Conservation (phyloP, 208 protist species). For the Leishmania arabica region DNA sequence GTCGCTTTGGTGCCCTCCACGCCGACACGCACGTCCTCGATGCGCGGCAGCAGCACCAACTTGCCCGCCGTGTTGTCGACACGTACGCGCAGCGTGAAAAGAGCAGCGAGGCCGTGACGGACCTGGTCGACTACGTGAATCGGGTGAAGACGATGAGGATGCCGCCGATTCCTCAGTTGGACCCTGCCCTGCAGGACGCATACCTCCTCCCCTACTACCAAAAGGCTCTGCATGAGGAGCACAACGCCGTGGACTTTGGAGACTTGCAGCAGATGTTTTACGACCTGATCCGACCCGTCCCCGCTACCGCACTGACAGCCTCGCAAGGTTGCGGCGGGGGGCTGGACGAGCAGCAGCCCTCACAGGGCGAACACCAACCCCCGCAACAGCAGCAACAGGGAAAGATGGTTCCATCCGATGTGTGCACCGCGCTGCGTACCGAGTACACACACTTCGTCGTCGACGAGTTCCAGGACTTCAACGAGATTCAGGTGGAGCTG, state of each 20-base stretch:
- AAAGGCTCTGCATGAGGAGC: constrained; percentile 59
- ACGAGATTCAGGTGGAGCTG: constrained; percentile 87
- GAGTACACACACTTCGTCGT: constrained; percentile 87
- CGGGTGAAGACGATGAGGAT: constrained; percentile 64
- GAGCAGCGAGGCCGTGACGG: constrained; percentile 54
- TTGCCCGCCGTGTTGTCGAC: constrained; percentile 63
- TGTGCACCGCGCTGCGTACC: constrained; percentile 39
- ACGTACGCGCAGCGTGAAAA: constrained; percentile 50
- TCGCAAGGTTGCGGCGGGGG: background rate
- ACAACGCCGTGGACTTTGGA: constrained; percentile 82
- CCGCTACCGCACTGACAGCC: background rate
- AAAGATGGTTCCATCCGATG: constrained; percentile 26
- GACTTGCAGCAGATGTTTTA: constrained; percentile 85
- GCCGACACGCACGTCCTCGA: constrained; percentile 63
- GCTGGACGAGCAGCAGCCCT: background rate
- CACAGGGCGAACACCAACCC: background rate
- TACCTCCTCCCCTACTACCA: constrained; percentile 82
- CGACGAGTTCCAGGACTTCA: constrained; percentile 92
- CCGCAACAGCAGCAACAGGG: background rate
- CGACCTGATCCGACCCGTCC: constrained; percentile 40
- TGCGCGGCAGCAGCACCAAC: constrained; percentile 48
- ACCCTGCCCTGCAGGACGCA: constrained; percentile 56
- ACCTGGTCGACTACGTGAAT: constrained; percentile 72
- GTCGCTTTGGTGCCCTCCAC: constrained; percentile 57
- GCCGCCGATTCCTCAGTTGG: constrained; percentile 41